Evolutionary conservation across 345 rosid species (phyloP).

Genomic region (Turnera subulata): DNA sequence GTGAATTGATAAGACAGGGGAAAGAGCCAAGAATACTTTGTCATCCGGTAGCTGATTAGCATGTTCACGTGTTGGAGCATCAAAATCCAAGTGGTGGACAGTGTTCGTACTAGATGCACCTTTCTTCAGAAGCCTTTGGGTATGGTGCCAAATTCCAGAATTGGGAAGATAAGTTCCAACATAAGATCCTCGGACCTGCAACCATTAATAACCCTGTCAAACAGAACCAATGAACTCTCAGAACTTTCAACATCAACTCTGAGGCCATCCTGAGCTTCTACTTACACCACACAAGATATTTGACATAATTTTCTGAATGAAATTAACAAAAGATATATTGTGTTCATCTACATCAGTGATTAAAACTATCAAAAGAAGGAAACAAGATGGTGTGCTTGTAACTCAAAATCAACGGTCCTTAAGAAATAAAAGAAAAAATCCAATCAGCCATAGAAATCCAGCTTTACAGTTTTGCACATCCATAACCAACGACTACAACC

Average conservation of each 20-base stretch:
- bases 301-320: too few relatives aligned
- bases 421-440: too few relatives aligned
- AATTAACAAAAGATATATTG: too few relatives aligned
- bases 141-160: slow-evolving; percentile 96
- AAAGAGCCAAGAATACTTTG: slow-evolving; percentile 41
- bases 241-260: not conserved
- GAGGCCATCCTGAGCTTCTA: slow-evolving; percentile 2
- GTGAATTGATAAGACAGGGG: not conserved
- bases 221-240: slow-evolving; percentile 1
- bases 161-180: slow-evolving; percentile 91
- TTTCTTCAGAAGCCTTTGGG: slow-evolving; percentile 77
- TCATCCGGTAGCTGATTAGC: slow-evolving; percentile 76
- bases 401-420: too few relatives aligned
- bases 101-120: slow-evolving; percentile 49
- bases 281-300: not conserved
- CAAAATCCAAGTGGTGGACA: slow-evolving; percentile 93
- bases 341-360: too few relatives aligned
- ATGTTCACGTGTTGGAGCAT: slow-evolving; percentile 97
- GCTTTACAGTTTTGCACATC: too few relatives aligned
- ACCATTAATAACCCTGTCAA: slow-evolving; percentile 14
- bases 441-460: too few relatives aligned
- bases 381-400: too few relatives aligned
- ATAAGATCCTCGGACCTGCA: slow-evolving; percentile 88
- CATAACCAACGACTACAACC: too few relatives aligned
- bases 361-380: too few relatives aligned